phyloP scores from a whole-genome alignment of 768 basidiomycete genomes.

The Terana coerulea region DNA sequence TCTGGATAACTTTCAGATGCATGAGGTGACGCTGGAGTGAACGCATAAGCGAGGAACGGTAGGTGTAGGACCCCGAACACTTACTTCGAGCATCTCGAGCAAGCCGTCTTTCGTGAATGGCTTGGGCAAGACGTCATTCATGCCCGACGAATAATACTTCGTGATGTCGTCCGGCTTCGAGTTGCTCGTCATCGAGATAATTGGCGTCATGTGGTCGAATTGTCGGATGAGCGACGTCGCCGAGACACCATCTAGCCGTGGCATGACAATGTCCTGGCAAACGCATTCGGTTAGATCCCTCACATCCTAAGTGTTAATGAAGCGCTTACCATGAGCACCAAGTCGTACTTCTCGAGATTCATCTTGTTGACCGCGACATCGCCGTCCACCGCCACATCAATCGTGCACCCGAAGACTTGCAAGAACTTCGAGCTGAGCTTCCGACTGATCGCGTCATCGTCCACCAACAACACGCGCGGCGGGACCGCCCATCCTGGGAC shows the following conservation, averaged over 20 bases:
- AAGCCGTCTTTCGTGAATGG: slow-evolving; percentile 95
- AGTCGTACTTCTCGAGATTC: slow-evolving; percentile 93
- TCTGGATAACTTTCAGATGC: slow-evolving; percentile 83
- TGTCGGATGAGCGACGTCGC: slow-evolving; percentile 93
- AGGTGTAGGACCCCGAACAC: neutral
- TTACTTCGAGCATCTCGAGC: slow-evolving; percentile 86
- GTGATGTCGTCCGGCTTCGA: slow-evolving; percentile 91
- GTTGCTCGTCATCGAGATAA: slow-evolving; percentile 98
- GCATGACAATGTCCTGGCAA: slow-evolving; percentile 98
- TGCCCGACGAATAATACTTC: slow-evolving; percentile 86
- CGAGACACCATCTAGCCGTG: slow-evolving; percentile 80
- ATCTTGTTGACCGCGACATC: slow-evolving; percentile 92
- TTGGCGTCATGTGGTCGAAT: slow-evolving; percentile 93
- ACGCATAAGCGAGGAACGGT: neutral
- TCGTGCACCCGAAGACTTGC: slow-evolving; percentile 92
- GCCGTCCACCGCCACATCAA: slow-evolving; percentile 93
- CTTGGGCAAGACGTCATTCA: slow-evolving; percentile 97
- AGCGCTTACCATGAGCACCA: slow-evolving; percentile 85
- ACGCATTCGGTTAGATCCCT: neutral
- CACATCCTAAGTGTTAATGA: neutral
- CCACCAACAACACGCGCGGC: slow-evolving; percentile 87
- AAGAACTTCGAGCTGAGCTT: slow-evolving; percentile 89
- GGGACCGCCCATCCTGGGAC: slow-evolving; percentile 91
- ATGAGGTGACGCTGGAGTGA: slow-evolving; percentile 72
- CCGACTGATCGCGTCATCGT: slow-evolving; percentile 91